Percentiles rank a stretch among this genome's conserved stretches.
phyloP scores from a whole-genome alignment of 805 yeast species.

The Komagataella populi region DNA sequence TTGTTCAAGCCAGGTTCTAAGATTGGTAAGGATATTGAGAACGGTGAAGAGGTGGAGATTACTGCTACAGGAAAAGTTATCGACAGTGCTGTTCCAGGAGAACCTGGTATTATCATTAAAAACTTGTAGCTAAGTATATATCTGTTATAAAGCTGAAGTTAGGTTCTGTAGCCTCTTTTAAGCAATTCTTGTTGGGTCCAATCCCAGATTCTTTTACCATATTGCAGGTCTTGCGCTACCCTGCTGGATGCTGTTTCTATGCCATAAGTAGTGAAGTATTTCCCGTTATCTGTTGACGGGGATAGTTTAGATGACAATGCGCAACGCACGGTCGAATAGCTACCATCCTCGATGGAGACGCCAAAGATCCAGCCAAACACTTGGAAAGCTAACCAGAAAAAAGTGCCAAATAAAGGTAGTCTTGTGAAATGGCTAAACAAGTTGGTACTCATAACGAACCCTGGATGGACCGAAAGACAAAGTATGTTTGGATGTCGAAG shows the following conservation, averaged over 20 bases:
- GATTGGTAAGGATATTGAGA: constrained; percentile 48
- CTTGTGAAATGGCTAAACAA: constrained; percentile 67
- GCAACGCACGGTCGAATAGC: constrained; percentile 48
- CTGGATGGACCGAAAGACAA: constrained; percentile 67
- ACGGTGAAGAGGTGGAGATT: constrained; percentile 60
- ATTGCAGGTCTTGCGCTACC: constrained; percentile 42
- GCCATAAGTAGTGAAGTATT: constrained; percentile 51
- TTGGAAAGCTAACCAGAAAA: constrained; percentile 63
- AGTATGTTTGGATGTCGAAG: constrained; percentile 51
- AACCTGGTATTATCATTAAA: constrained; percentile 72
- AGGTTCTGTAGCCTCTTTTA: constrained; percentile 29
- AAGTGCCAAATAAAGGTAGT: constrained; percentile 61
- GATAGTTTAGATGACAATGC: constrained; percentile 40
- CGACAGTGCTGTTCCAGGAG: constrained; percentile 84
- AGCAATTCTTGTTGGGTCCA: constrained; percentile 59
- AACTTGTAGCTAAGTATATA: constrained; percentile 30
- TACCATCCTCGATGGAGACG: constrained; percentile 58
- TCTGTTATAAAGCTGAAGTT: not conserved
- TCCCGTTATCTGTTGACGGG: constrained; percentile 49
- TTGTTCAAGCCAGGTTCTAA: constrained; percentile 49
- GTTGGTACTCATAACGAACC: constrained; percentile 74
- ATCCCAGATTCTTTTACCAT: constrained; percentile 61
- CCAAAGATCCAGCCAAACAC: constrained; percentile 59
- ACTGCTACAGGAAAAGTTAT: constrained; percentile 53
- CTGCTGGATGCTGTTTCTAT: constrained; percentile 38